These are phyloP conservation scores for Nicotiana attenuata DNA, from an alignment of 257 asterid genomes.

Conservation along the genomic window DNA sequence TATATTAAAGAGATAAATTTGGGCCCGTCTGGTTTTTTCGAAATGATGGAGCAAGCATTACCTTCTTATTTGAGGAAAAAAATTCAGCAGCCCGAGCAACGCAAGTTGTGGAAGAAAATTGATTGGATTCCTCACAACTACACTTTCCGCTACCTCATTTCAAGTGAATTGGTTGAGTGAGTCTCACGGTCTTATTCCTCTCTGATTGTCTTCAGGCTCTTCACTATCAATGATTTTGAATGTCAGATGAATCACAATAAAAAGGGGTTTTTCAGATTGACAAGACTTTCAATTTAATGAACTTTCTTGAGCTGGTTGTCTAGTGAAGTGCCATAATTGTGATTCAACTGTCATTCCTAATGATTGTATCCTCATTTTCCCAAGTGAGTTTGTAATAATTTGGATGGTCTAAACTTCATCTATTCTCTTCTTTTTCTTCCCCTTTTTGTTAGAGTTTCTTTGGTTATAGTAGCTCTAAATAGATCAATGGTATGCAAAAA, in stretches of 20 bases:
- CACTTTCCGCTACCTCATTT: constrained; percentile 55
- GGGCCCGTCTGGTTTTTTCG: constrained; percentile 40
- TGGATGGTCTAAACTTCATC: neutral
- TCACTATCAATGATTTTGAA: constrained; percentile 19
- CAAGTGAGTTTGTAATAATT: neutral
- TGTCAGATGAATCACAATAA: constrained; percentile 35
- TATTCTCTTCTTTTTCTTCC: neutral
- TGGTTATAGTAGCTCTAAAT: neutral
- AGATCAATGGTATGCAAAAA: neutral
- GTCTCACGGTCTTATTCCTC: neutral
- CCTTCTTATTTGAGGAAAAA: constrained; percentile 31
- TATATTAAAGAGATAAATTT: constrained; percentile 54
- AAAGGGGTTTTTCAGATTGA: neutral
- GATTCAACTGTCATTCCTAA: constrained; percentile 41
- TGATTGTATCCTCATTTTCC: neutral
- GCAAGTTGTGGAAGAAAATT: constrained; percentile 52
- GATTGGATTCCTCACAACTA: constrained; percentile 69
- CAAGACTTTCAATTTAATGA: neutral
- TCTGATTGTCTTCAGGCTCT: neutral
- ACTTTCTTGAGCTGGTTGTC: neutral
- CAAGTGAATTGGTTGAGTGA: constrained; percentile 41
- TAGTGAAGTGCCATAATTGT: neutral
- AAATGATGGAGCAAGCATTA: constrained; percentile 48
- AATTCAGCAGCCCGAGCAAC: constrained; percentile 30
- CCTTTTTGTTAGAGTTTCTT: neutral